These are phyloP conservation scores for Oryza meridionalis DNA, from an alignment of 176 grass and related monocot species.

Conservation along the genomic window DNA sequence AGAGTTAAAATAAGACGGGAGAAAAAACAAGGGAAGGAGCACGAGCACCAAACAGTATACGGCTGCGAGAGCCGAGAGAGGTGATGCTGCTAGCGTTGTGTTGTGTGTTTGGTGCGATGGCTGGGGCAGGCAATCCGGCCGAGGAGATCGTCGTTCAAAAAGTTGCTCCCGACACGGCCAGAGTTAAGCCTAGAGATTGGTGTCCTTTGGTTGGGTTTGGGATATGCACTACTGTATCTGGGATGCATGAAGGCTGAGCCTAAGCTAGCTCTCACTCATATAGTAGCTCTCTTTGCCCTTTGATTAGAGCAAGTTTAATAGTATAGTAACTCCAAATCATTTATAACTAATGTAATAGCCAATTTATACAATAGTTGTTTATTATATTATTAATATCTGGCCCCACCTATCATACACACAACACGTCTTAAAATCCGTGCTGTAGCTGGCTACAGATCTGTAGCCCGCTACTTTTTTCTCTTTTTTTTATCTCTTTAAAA, in stretches of 20 bases:
- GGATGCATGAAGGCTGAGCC: not conserved
- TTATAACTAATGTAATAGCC: too few species aligned
- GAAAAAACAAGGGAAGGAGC: conserved; percentile 44
- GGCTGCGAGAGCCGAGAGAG: not conserved
- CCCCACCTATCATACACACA: too few species aligned
- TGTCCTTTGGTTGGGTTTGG: conserved; percentile 55
- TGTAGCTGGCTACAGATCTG: too few species aligned
- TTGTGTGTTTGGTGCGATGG: conserved; percentile 34
- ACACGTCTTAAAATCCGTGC: too few species aligned
- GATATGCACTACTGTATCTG: conserved; percentile 13
- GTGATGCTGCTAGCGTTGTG: not conserved
- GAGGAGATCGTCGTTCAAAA: conserved; percentile 84
- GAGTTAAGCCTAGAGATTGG: conserved; percentile 87
- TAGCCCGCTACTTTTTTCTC: too few species aligned
- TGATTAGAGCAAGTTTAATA: too few species aligned
- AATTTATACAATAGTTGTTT: too few species aligned
- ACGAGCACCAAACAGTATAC: conserved; percentile 28
- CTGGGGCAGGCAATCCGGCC: conserved; percentile 43
- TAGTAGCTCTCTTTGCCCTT: conserved; percentile 33
- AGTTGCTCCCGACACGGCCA: conserved; percentile 72
- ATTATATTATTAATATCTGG: too few species aligned
- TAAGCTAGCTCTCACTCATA: not conserved
- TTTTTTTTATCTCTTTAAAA: too few species aligned
- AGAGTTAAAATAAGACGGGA: conserved; percentile 46
- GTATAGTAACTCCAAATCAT: too few species aligned